phyloP scores from a whole-genome alignment of 2,329 filamentous ascomycete species.

The Scedosporium aurantiacum region DNA sequence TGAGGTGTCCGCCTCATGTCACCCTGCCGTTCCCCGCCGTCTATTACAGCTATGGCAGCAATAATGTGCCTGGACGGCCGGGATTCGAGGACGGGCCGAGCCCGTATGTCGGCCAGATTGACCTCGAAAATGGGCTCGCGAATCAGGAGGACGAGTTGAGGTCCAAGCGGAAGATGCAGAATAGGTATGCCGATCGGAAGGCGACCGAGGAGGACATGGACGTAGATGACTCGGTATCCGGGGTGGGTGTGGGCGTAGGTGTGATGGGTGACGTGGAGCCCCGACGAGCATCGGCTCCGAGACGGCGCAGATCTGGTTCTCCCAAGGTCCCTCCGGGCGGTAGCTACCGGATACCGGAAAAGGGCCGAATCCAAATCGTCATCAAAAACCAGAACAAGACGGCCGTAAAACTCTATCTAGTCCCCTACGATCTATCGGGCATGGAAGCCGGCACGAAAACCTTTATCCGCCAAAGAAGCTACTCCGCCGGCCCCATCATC shows the following conservation, averaged over 20 bases:
- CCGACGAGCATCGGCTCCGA: constrained; percentile 12
- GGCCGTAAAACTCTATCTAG: constrained; percentile 87
- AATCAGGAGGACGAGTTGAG: constrained; percentile 37
- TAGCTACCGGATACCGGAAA: constrained; percentile 85
- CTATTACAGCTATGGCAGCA: constrained; percentile 82
- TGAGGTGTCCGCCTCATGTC: constrained; percentile 82
- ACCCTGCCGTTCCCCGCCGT: constrained; percentile 86
- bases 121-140: constrained; percentile 70
- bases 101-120: constrained; percentile 88
- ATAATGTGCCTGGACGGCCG: constrained; percentile 44
- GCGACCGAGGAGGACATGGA: constrained; percentile 25
- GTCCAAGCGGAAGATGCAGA: constrained; percentile 36
- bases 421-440: constrained; percentile 82
- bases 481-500: constrained; percentile 76
- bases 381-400: constrained; percentile 99
- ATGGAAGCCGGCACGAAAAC: constrained; percentile 95
- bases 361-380: constrained; percentile 90
- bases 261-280: constrained; percentile 9
- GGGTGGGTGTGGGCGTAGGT: no score
- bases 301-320: constrained; percentile 18
- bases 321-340: constrained; percentile 63
- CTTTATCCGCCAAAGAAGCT: constrained; percentile 88
- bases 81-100: constrained; percentile 77
- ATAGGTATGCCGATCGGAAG: constrained; percentile 27
- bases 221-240: constrained; percentile 5